Evolutionary conservation across 2,329 filamentous ascomycete genomes (phyloP).

Genomic region (Elsinoe arachidis): DNA sequence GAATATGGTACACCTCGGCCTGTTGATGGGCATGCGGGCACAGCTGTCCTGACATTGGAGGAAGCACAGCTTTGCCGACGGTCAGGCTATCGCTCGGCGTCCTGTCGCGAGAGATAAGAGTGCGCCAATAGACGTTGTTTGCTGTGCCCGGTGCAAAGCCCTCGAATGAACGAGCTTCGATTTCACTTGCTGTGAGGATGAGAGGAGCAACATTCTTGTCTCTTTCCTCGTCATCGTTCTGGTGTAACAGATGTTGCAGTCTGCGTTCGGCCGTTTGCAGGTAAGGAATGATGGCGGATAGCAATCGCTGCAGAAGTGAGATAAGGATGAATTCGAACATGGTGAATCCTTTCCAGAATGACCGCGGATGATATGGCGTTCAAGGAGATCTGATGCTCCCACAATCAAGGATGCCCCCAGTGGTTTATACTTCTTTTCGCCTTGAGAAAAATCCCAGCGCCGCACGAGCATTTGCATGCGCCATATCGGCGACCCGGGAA

Average conservation of each 20-base stretch:
- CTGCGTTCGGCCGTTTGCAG: neutral
- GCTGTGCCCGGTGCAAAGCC: neutral
- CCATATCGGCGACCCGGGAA: slow-evolving; percentile 1
- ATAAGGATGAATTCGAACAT: slow-evolving; percentile 3
- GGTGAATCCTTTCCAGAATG: neutral
- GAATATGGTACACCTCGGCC: slow-evolving; percentile 37
- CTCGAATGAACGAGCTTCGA: neutral
- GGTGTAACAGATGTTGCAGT: neutral
- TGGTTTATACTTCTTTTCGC: neutral
- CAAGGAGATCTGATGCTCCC: neutral
- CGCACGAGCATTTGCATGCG: neutral
- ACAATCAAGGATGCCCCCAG: neutral
- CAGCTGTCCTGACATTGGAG: slow-evolving; percentile 28
- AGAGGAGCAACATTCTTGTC: neutral
- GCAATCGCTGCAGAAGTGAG: neutral
- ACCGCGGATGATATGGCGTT: neutral
- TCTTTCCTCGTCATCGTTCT: neutral
- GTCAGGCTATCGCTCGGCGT: slow-evolving; percentile 31
- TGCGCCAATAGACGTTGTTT: slow-evolving; percentile 32
- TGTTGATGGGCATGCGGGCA: slow-evolving; percentile 34
- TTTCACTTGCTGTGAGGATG: neutral
- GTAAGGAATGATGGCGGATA: neutral
- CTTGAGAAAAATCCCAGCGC: neutral
- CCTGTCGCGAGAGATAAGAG: slow-evolving; percentile 29
- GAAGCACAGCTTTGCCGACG: slow-evolving; percentile 32